These are phyloP conservation scores for Knoxdaviesia capensis DNA, from an alignment of 2,329 filamentous ascomycete genomes.

Conservation along the genomic window DNA sequence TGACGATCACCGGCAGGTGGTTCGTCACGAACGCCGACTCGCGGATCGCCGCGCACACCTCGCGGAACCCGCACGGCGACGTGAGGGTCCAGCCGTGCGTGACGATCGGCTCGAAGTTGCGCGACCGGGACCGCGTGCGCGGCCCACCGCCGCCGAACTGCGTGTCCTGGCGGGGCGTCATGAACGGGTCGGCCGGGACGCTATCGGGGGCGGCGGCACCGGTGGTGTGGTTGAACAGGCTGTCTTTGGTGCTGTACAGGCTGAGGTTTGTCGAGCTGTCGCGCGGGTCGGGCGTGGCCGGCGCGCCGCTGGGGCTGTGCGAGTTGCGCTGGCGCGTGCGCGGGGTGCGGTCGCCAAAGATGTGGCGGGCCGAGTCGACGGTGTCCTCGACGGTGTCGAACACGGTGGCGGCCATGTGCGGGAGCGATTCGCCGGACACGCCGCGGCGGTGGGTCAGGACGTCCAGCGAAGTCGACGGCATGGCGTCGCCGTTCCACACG, in stretches of 20 bases:
- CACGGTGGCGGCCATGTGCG: conserved; percentile 21
- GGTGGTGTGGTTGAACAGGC: conserved; percentile 8
- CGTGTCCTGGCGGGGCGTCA: background rate
- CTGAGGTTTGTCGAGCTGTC: conserved; percentile 1
- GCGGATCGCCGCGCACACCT: conserved; percentile 63
- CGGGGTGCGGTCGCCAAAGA: conserved; percentile 11
- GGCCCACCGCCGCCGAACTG: background rate
- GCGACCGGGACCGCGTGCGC: conserved; percentile 11
- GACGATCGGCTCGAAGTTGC: conserved; percentile 52
- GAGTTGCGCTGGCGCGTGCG: background rate
- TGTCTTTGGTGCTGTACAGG: background rate
- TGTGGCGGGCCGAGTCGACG: conserved; percentile 9
- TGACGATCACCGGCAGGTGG: conserved; percentile 71
- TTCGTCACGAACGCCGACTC: conserved; percentile 60
- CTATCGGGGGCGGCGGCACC: conserved; percentile 8
- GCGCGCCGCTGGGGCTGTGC: conserved; percentile 14
- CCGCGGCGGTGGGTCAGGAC: conserved; percentile 22
- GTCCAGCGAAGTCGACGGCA: conserved; percentile 10
- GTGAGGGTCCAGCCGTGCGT: conserved; percentile 73
- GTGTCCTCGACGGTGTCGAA: conserved; percentile 15
- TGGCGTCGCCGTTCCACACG: conserved; percentile 61
- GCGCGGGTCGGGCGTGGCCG: background rate
- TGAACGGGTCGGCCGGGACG: background rate
- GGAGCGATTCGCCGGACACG: conserved; percentile 24
- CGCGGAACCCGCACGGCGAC: conserved; percentile 66